Conservation (phyloP, 495 filamentous ascomycete species). For the Lentithecium fluviatile region DNA sequence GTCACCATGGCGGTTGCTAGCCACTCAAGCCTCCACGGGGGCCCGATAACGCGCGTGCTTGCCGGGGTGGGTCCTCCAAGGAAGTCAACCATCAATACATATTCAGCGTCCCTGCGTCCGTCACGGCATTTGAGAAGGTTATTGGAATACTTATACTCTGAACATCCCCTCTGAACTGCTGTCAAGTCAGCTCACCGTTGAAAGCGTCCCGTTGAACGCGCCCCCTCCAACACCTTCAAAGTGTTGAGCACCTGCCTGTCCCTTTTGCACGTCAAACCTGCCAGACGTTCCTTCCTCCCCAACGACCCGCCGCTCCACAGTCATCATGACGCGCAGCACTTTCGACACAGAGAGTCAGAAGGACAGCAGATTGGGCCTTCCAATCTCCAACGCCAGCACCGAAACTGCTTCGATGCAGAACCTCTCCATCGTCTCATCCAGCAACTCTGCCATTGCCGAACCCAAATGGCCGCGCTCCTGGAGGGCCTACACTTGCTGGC, state of each 20-base stretch:
- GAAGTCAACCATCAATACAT: neutral
- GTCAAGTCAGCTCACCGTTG: neutral
- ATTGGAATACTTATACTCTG: neutral
- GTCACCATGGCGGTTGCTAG: conserved; percentile 16
- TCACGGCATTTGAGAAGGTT: neutral
- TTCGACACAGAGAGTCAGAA: conserved; percentile 11
- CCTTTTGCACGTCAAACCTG: neutral
- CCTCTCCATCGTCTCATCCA: conserved; percentile 16
- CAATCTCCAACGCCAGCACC: conserved; percentile 10
- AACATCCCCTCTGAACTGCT: neutral
- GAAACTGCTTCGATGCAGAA: conserved; percentile 21
- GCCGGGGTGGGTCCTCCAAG: neutral
- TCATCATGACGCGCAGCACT: neutral
- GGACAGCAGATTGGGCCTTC: conserved; percentile 4
- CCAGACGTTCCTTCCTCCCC: neutral
- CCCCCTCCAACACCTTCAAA: neutral
- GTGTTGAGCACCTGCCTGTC: conserved; percentile 1
- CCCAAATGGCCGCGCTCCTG: conserved; percentile 45
- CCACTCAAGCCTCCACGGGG: conserved; percentile 3
- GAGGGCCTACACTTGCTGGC: conserved; percentile 42
- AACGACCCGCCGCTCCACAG: too few species aligned
- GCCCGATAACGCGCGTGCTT: conserved; percentile 11
- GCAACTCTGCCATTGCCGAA: conserved; percentile 9
- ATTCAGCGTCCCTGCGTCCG: neutral
- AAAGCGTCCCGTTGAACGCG: neutral